phyloP scores from a whole-genome alignment of 257 asterid genomes.

The Nicotiana knightiana region DNA sequence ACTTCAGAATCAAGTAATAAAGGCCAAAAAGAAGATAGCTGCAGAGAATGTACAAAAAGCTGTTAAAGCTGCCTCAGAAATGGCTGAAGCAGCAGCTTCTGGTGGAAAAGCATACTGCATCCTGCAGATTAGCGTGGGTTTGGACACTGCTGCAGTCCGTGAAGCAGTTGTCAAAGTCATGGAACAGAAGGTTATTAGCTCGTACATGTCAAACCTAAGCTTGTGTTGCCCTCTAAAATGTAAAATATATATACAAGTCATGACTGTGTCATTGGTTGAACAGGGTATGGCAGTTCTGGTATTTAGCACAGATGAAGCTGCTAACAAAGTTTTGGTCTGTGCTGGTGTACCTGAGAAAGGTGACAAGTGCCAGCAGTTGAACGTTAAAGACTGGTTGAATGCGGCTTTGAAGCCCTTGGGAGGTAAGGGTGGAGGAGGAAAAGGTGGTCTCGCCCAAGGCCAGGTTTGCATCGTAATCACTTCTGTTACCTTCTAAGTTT shows the following conservation, averaged over 20 bases:
- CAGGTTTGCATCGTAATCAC: conserved; percentile 45
- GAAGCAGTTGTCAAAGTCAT: conserved; percentile 96
- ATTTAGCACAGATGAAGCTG: conserved; percentile 61
- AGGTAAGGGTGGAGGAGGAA: conserved; percentile 99
- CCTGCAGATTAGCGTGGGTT: conserved; percentile 67
- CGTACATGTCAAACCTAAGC: not conserved
- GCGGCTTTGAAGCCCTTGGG: conserved; percentile 59
- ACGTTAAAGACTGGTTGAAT: conserved; percentile 74
- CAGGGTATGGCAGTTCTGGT: conserved; percentile 90
- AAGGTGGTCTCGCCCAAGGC: conserved; percentile 90
- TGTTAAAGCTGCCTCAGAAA: conserved; percentile 47
- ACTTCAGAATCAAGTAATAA: conserved; percentile 61
- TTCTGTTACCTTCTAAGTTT: not conserved
- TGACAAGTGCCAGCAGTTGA: conserved; percentile 52
- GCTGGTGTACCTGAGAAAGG: conserved; percentile 93
- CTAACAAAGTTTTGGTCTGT: conserved; percentile 80
- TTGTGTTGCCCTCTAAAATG: not conserved
- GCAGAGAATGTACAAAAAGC: conserved; percentile 82
- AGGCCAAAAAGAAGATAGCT: conserved; percentile 78
- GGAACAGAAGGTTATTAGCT: conserved; percentile 65
- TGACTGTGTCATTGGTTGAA: conserved; percentile 8
- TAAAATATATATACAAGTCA: not conserved
- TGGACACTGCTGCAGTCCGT: conserved; percentile 91
- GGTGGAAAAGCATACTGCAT: conserved; percentile 78
- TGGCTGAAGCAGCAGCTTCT: conserved; percentile 66